Evolutionary conservation across 2,329 filamentous ascomycete genomes (phyloP).

Genomic region (Hypoxylon sp.): DNA sequence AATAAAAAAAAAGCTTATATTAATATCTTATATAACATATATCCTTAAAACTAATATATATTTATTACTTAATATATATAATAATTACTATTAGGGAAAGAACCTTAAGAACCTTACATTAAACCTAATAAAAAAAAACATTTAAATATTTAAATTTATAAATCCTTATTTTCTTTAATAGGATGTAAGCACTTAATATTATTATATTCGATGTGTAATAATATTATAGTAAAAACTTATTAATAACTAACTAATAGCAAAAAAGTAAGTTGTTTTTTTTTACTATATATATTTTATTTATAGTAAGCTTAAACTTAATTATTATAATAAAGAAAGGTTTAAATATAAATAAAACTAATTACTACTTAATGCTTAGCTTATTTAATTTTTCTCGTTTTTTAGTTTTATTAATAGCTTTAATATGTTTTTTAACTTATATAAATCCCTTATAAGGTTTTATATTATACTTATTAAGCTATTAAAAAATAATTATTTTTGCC

Average conservation of each 20-base stretch:
- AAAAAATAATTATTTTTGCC: neutral
- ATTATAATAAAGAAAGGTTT: conserved; percentile 5
- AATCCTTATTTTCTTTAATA: neutral
- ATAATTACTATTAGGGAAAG: neutral
- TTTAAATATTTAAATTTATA: neutral
- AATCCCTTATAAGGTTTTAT: conserved; percentile 9
- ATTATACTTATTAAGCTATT: conserved; percentile 3
- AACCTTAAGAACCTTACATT: neutral
- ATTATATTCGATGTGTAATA: neutral
- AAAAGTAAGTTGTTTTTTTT: neutral
- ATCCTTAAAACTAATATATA: neutral
- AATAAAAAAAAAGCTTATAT: too few relatives aligned
- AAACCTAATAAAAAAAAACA: neutral
- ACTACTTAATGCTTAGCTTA: neutral
- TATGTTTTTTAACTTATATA: conserved; percentile 10
- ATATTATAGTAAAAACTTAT: neutral
- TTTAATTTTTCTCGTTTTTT: neutral
- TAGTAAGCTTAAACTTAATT: neutral
- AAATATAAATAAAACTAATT: conserved; percentile 3
- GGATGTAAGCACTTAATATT: neutral
- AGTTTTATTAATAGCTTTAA: conserved; percentile 6
- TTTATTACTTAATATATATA: neutral
- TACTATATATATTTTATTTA: conserved; percentile 2
- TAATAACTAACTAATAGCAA: conserved; percentile 1
- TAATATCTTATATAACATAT: too few relatives aligned